Conservation (phyloP, 345 rosid genomes). For the Sapria himalayana region DNA sequence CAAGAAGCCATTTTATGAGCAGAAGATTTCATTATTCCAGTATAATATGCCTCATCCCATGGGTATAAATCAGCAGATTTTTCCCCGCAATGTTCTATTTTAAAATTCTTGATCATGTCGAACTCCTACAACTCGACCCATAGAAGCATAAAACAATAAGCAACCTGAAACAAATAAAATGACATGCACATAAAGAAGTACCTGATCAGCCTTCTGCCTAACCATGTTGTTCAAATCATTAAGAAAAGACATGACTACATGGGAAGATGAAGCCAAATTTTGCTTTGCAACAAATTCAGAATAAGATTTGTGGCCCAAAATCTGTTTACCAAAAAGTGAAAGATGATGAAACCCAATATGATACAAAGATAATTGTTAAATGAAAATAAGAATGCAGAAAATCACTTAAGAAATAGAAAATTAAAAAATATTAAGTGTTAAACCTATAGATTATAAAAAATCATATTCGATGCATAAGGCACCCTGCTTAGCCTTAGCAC, state of each 20-base stretch:
- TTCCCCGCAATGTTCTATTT: slow-evolving; percentile 37
- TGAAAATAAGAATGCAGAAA: too few relatives aligned
- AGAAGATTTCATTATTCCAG: slow-evolving; percentile 70
- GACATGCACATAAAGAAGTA: slow-evolving; percentile 10
- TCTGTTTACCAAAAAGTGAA: slow-evolving; percentile 20
- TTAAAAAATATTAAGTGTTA: too few relatives aligned
- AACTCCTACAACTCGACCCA: slow-evolving; percentile 41
- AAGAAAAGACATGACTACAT: slow-evolving; percentile 55
- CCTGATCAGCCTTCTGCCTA: slow-evolving; percentile 66
- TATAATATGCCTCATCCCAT: slow-evolving; percentile 87
- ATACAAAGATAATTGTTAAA: too few relatives aligned
- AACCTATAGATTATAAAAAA: too few relatives aligned
- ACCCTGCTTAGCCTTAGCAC: too few relatives aligned
- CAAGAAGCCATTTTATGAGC: slow-evolving; percentile 40
- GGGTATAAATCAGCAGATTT: slow-evolving; percentile 46
- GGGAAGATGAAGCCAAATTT: slow-evolving; percentile 71
- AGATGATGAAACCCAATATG: not conserved
- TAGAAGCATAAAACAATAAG: slow-evolving; percentile 6
- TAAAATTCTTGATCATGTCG: slow-evolving; percentile 35
- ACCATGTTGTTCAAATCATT: slow-evolving; percentile 60
- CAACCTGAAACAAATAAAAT: slow-evolving; percentile 3
- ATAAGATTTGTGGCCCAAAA: slow-evolving; percentile 51
- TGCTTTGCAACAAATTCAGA: slow-evolving; percentile 50
- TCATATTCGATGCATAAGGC: too few relatives aligned
- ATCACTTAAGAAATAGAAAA: too few relatives aligned